Evolutionary conservation across 352 stramenopile species (phyloP), one percentile per base, ranked within the genome.

Genomic region (Globisporangium cylindrosporum): DNA sequence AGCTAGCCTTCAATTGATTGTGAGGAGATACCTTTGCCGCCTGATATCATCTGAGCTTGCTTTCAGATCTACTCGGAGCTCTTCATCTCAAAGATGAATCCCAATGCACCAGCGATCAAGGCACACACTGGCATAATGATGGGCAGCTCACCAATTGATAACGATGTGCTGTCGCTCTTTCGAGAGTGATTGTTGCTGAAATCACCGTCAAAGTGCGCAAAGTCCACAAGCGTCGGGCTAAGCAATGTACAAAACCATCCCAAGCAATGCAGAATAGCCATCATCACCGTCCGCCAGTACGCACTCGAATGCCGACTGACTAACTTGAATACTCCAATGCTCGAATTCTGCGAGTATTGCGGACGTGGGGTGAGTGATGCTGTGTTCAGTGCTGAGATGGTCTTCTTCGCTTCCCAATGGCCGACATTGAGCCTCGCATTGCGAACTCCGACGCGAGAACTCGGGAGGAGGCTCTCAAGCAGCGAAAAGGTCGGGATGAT

Each of bases 401-500:
- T 36, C 41, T 41, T 59, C 36, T 60, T 64, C 25, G 55, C 41
- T 56, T 74, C 24, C 69, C 69, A 74, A 24, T 53, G 58, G n/a
- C n/a, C 14, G 14, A 76, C 53, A 25, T 76, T 78, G 24, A 29
- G 18, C 7, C 25, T 41, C 6, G 69, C 62, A 48, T 69, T 53
- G 1, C 58, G 49, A 29, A 71, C 10, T 2, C 69, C 65, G 53
- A 67, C 41, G 25, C 22, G 46, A 32, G 72, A 62, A 20, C 48
- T 29, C 14, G 69, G 72, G 3, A 75, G 54, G 15, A 78, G 55
- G 0, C 38, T 48, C 43, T 66, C 54, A 36, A 78, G 72, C 4
- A 75, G 14, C 9, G 62, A 57, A 36, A 78, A 78, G 15, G 69
- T 68, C 18, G 72, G 72, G 32, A 78, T 61, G 25, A 78, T 68